These are phyloP conservation scores for Haplographium delicatum DNA, from an alignment of 495 filamentous ascomycete genomes.

Conservation along the genomic window DNA sequence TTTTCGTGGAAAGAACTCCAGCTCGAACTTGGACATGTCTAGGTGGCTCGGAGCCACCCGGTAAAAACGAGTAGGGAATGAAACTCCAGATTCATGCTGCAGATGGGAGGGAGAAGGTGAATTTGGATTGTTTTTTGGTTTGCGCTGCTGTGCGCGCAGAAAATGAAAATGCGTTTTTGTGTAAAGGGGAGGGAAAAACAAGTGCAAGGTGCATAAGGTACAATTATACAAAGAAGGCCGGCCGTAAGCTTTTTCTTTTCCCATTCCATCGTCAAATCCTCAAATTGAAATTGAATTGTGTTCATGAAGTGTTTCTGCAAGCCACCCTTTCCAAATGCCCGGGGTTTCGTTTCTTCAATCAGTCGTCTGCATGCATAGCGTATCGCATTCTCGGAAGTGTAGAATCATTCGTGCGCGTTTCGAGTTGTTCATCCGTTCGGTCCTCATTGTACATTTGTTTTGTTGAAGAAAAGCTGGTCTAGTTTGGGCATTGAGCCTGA, in stretches of 20 bases:
- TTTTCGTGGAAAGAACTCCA: too few species aligned
- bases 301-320: slow-evolving; percentile 20
- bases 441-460: slow-evolving; percentile 22
- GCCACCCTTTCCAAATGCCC: slow-evolving; percentile 28
- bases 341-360: slow-evolving; percentile 20
- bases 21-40: too few species aligned
- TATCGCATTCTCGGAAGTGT: slow-evolving; percentile 16
- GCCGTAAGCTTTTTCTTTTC: slow-evolving; percentile 2
- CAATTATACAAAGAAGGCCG: slow-evolving; percentile 23
- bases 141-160: too few species aligned
- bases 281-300: too few species aligned
- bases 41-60: too few species aligned
- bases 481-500: slow-evolving; percentile 66
- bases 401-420: slow-evolving; percentile 15
- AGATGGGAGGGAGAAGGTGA: too few species aligned
- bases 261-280: slow-evolving; percentile 19
- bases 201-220: background rate
- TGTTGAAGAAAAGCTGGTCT: background rate
- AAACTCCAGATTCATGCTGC: too few species aligned
- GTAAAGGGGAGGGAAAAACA: background rate
- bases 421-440: slow-evolving; percentile 7
- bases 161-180: background rate
- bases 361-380: slow-evolving; percentile 13
- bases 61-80: background rate
- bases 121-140: too few species aligned